Evolutionary conservation across 768 basidiomycete species (phyloP).

Genomic region (Boletus bicolor): DNA sequence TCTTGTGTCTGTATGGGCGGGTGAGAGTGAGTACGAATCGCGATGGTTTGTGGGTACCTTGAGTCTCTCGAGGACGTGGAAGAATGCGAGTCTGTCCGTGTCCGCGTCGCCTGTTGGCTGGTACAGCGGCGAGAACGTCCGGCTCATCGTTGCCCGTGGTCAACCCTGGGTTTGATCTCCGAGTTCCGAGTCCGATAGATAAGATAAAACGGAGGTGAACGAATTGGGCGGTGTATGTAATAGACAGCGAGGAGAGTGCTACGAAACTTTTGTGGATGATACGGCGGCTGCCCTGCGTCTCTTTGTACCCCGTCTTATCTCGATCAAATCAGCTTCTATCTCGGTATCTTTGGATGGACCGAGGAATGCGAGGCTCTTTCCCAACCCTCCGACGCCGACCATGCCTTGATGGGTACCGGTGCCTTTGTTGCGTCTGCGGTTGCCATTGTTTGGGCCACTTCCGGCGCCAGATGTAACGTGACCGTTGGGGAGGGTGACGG

Average conservation of each 20-base stretch:
- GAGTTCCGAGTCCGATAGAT: slow-evolving; percentile 27
- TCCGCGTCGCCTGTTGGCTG: slow-evolving; percentile 47
- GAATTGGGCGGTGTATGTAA: neutral
- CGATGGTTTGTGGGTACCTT: slow-evolving; percentile 53
- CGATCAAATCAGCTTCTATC: slow-evolving; percentile 70
- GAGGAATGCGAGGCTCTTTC: slow-evolving; percentile 65
- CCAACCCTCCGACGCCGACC: slow-evolving; percentile 59
- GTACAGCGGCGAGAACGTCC: slow-evolving; percentile 63
- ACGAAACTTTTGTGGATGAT: slow-evolving; percentile 31
- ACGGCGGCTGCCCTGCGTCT: slow-evolving; percentile 35
- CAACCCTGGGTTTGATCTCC: slow-evolving; percentile 16
- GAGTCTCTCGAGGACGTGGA: slow-evolving; percentile 83
- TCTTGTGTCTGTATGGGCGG: slow-evolving; percentile 74
- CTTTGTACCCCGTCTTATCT: slow-evolving; percentile 77
- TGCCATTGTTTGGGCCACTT: slow-evolving; percentile 38
- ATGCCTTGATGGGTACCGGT: slow-evolving; percentile 53
- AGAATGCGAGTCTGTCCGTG: slow-evolving; percentile 78
- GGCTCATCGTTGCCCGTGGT: slow-evolving; percentile 15
- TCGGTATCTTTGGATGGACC: slow-evolving; percentile 62
- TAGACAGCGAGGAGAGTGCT: neutral
- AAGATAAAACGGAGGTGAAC: slow-evolving; percentile 24
- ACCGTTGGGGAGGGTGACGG: slow-evolving; percentile 42
- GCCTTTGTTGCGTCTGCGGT: slow-evolving; percentile 48
- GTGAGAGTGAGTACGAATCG: neutral
- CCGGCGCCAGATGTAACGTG: slow-evolving; percentile 34